Evolutionary conservation across 768 basidiomycete genomes (phyloP), one percentile per base, ranked within the genome.

Genomic region (Coprinopsis marcescibilis): DNA sequence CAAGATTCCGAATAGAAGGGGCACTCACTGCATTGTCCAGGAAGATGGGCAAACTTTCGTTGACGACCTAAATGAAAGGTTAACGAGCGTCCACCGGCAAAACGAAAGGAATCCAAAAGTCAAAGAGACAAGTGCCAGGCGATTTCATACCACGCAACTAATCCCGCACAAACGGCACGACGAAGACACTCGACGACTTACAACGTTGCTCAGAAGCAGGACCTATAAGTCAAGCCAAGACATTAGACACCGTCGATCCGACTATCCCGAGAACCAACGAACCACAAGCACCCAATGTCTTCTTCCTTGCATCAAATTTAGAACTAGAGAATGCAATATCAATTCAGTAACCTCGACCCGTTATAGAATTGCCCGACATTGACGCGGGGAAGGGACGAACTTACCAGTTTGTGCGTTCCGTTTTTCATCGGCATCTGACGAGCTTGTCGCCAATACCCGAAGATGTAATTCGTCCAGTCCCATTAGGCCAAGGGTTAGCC

Each of bases 201-300:
- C 85, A 48, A 96, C 93, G 60, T 97, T 96, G 48, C 86, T 80
- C 1, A 97, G 71, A 1, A 98, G 75, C 1, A 98, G 73, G 4
- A 91, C 87, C 88, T 89, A 38, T 25, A 20, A 13, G 24, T 20
- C 19, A 1, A 14, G 5, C 23, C 20, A 25, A 15, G 19, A 26
- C 30, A 17, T 5, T 25, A 17, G 23, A 26, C 13, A 3, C n/a
- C 10, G 3, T 13, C 12, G 20, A 37, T 21, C 20, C 38, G 12
- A 24, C 11, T 15, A 21, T 4, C 3, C 17, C 30, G 40, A 21
- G 43, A 25, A 33, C 17, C 26, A 23, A 65, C 73, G 44, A 57
- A 91, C 93, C 43, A 96, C 94, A 10, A 98, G 77, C 10, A 97
- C 91, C 95, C 95, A 93, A 63, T 93, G 90, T 3, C 89, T 77